phyloP scores from a whole-genome alignment of 495 filamentous ascomycete species.

The Penicillium cataractarum region DNA sequence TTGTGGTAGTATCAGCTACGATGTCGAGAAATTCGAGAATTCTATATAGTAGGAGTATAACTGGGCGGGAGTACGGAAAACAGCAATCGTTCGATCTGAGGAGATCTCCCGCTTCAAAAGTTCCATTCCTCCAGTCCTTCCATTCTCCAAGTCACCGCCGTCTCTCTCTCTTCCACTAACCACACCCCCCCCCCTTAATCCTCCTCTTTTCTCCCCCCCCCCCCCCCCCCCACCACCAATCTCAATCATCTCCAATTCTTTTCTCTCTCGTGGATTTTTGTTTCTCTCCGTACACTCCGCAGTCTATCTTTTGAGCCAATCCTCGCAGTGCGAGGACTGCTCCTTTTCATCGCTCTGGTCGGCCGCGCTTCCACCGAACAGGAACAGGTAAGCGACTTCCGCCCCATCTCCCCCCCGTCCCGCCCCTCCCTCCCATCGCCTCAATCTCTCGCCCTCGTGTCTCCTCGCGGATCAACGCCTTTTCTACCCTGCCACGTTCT shows the following conservation, averaged over 20 bases:
- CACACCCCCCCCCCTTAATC: constrained; percentile 14
- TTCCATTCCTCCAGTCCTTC: neutral
- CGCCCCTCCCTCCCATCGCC: constrained; percentile 5
- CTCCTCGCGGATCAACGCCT: neutral
- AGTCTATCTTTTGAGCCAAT: constrained; percentile 18
- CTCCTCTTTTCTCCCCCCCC: constrained; percentile 6
- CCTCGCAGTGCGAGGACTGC: constrained; percentile 36
- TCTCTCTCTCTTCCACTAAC: constrained; percentile 4
- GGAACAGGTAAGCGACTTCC: constrained; percentile 12
- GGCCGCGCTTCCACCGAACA: constrained; percentile 4
- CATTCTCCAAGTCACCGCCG: neutral
- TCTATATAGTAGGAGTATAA: no score
- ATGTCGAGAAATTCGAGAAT: no score
- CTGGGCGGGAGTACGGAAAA: no score
- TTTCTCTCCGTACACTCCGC: neutral
- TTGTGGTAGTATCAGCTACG: no score
- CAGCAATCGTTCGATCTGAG: no score
- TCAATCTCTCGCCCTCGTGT: constrained; percentile 2
- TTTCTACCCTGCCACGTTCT: no score
- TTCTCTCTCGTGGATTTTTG: constrained; percentile 3
- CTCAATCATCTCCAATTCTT: constrained; percentile 3
- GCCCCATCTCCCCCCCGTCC: neutral
- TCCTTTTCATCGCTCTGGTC: constrained; percentile 14
- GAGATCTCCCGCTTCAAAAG: no score
- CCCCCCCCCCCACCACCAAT: constrained; percentile 12